Percentiles rank a stretch among this genome's conserved stretches.
phyloP scores from a whole-genome alignment of 1,284 basidiomycete species.

The Schizophyllum amplum region DNA sequence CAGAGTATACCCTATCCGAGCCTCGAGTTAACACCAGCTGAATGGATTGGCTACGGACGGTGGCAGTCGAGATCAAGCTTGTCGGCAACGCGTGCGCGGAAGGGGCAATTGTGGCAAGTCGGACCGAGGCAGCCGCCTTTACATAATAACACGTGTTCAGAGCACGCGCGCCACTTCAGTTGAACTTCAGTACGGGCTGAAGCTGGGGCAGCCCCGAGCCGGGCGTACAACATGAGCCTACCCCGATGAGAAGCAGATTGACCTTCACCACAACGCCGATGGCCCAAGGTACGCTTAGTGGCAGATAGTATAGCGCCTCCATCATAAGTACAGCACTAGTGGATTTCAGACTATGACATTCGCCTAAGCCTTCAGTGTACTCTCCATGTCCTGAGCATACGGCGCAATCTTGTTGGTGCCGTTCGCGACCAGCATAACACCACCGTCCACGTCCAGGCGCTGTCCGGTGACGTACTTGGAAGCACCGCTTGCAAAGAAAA shows the following conservation, averaged over 20 bases:
- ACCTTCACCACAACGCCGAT: not conserved
- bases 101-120: too few species aligned
- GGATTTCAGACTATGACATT: not conserved
- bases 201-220: too few species aligned
- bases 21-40: not conserved
- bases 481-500: constrained; percentile 1
- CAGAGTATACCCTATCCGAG: not conserved
- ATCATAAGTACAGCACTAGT: not conserved
- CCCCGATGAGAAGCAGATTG: too few species aligned
- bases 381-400: not conserved
- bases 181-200: too few species aligned
- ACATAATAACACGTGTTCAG: too few species aligned
- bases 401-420: constrained; percentile 6
- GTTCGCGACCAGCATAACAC: constrained; percentile 3
- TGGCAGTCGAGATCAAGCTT: not conserved
- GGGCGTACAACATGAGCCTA: too few species aligned
- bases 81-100: not conserved
- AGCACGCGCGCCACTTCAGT: too few species aligned
- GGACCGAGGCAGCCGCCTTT: too few species aligned
- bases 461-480: constrained; percentile 2
- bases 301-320: not conserved
- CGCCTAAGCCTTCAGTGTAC: not conserved
- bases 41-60: not conserved
- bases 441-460: constrained; percentile 2
- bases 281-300: too few species aligned